Percentiles rank a stretch among this genome's conserved stretches.
Conservation (phyloP, 169 alveolate species). For the Hepatocystis sp. region DNA sequence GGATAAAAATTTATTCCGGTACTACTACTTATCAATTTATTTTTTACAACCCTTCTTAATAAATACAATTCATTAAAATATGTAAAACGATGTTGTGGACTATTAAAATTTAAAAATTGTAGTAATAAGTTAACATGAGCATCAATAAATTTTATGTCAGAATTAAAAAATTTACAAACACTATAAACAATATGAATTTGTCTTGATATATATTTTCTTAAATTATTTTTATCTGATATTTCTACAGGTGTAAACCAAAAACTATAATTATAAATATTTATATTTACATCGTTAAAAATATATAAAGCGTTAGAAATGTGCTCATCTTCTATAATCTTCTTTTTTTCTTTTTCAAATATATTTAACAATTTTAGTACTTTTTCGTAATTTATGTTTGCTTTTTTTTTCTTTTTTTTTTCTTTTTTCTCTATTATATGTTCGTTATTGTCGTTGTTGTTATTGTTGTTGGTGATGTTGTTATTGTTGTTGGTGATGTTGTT, state of each 20-base stretch:
- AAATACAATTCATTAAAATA: slow-evolving; percentile 67
- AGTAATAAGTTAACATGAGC: slow-evolving; percentile 68
- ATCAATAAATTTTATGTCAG: slow-evolving; percentile 73
- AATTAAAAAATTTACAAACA: slow-evolving; percentile 73
- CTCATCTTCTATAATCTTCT: neutral
- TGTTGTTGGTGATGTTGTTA: neutral
- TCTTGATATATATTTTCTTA: slow-evolving; percentile 72
- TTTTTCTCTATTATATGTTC: neutral
- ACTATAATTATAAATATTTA: slow-evolving; percentile 60
- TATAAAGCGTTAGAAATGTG: neutral
- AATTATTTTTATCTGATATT: slow-evolving; percentile 59
- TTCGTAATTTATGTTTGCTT: neutral
- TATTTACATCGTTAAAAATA: slow-evolving; percentile 15
- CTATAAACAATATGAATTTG: slow-evolving; percentile 73
- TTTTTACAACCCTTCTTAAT: slow-evolving; percentile 59
- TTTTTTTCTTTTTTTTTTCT: neutral
- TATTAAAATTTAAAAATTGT: slow-evolving; percentile 68
- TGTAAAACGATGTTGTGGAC: slow-evolving; percentile 60
- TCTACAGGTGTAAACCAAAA: slow-evolving; percentile 77
- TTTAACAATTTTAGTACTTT: neutral
- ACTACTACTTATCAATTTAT: slow-evolving; percentile 6
- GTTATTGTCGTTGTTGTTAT: neutral
- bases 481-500: neutral
- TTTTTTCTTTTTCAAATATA: slow-evolving; percentile 28
- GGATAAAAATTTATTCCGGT: too few relatives aligned